Evolutionary conservation across 2,329 filamentous ascomycete genomes (phyloP), one percentile per base, ranked within the genome.

Genomic region (Fusarium sulawesiense): DNA sequence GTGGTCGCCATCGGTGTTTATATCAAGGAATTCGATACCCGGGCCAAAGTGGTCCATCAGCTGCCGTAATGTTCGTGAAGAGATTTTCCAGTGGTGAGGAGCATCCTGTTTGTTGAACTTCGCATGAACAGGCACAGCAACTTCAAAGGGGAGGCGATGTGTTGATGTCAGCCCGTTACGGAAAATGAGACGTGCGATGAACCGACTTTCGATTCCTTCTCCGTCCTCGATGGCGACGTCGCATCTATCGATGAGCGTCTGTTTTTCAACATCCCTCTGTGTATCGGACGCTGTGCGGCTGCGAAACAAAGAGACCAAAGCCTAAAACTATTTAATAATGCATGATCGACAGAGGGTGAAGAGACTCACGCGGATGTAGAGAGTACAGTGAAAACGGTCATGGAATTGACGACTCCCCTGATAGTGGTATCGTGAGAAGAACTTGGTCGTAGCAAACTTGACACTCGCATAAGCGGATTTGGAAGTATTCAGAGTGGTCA

Each of bases 11-110:
- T 93, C 89, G 0, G 90, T 89, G 75, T 92, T 91, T 68, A 95
- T 91, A 72, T 94, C 92, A 4, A 95, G 85, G 71, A 94, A 91
- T 77, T 95, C 92, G 32, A 93, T 93, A 7, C 91, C 92, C 2
- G 91, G 91, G 0, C 92, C 91, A 75, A 94, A 94, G 75, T 93
- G 92, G 64, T 94, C 92, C 80, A 93, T 90, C 66, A 93, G 87
- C 73, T 94, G 91, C 66, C 91, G 88, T 54, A 95, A 80, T 0
- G 90, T 90, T 62, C 88, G 85, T 4, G 92, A 90, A 18, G 90
- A 88, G 60, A 94, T 93, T 13, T 85, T 86, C 92, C 92, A 95
- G 63, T 86, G 85, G 65, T 93, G 92, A 2, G 83, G 83, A 2
- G 91, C 90, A 58, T 89, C 86, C 30, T 86, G 85, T 54, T 83